Evolutionary conservation across 495 filamentous ascomycete genomes (phyloP).

Genomic region (Tuber borchii): DNA sequence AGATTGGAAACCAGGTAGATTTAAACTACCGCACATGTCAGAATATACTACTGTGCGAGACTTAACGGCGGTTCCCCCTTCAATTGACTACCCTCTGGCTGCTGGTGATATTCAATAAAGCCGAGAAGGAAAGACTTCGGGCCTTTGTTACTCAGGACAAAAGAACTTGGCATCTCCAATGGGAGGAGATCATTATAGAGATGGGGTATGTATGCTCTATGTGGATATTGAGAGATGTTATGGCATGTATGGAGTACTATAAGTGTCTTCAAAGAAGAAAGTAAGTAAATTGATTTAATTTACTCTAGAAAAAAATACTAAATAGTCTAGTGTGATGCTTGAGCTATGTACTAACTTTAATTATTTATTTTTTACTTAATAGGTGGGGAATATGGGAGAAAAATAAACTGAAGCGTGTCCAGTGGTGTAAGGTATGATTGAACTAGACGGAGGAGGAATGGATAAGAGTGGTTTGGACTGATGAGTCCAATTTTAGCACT

Average conservation of each 20-base stretch:
- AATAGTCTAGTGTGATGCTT: too few relatives aligned
- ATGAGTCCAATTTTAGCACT: slow-evolving; percentile 19
- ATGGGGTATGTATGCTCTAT: slow-evolving; percentile 13
- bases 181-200: slow-evolving; percentile 16
- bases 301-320: too few relatives aligned
- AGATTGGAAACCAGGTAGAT: neutral
- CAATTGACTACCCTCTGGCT: neutral
- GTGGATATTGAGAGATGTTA: neutral
- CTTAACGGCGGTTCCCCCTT: neutral
- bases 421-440: neutral
- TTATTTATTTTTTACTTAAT: too few relatives aligned
- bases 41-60: neutral
- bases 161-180: slow-evolving; percentile 7
- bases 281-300: neutral
- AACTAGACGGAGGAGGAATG: slow-evolving; percentile 19
- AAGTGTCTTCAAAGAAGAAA: neutral
- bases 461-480: slow-evolving; percentile 15
- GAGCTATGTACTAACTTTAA: too few relatives aligned
- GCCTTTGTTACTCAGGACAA: slow-evolving; percentile 5
- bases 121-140: neutral
- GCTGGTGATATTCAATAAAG: neutral
- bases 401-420: neutral
- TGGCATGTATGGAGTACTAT: slow-evolving; percentile 19
- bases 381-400: neutral
- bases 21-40: neutral